A percentile compares a stretch with the other conserved stretches of the same genome.
Evolutionary conservation across 495 filamentous ascomycete genomes (phyloP).

Genomic region (Aspergillus bridgeri): DNA sequence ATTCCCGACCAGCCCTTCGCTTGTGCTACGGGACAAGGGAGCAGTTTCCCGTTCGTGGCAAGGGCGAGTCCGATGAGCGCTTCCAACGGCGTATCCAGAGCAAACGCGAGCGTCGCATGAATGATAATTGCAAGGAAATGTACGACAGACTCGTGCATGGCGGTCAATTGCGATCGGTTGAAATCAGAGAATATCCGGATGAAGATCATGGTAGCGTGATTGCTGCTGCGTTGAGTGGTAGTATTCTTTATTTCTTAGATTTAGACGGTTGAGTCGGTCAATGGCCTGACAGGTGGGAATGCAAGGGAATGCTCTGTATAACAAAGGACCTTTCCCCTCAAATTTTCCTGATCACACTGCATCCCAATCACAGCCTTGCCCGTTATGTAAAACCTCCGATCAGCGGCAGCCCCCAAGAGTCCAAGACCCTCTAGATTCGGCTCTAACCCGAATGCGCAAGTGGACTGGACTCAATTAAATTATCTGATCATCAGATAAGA

Average conservation of each 20-base stretch:
- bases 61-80: conserved; percentile 8
- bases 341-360: neutral
- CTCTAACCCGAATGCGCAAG: neutral
- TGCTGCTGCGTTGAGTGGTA: conserved; percentile 19
- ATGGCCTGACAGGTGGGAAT: neutral
- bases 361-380: neutral
- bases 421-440: neutral
- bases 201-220: conserved; percentile 30
- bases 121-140: conserved; percentile 24
- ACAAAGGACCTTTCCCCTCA: neutral
- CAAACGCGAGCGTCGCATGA: conserved; percentile 14
- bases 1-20: conserved; percentile 2
- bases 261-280: neutral
- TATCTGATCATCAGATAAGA: neutral
- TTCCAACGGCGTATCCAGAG: conserved; percentile 8
- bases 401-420: neutral
- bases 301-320: too few relatives aligned
- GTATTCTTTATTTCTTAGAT: conserved; percentile 20
- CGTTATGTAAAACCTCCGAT: neutral
- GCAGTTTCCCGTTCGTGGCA: conserved; percentile 14
- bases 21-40: conserved; percentile 22
- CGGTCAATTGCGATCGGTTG: conserved; percentile 3
- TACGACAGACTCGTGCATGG: conserved; percentile 5
- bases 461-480: neutral
- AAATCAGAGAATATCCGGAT: conserved; percentile 16